phyloP scores from a whole-genome alignment of 768 basidiomycete species.

The Tulasnella calospora region DNA sequence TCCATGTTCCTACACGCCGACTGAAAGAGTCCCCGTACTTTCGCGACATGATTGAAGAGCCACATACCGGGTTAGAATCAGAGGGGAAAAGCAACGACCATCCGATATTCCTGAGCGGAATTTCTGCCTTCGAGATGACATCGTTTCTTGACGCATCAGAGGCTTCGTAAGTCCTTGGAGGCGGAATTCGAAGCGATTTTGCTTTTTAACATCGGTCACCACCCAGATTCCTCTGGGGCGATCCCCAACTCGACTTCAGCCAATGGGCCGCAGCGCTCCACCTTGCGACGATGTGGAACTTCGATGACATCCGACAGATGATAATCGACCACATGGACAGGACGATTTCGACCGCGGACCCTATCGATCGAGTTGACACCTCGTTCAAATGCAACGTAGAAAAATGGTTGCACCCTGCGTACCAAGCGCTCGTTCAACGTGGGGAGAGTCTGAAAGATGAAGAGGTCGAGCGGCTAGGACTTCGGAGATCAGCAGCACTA shows the following conservation, averaged over 20 bases:
- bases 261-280: slow-evolving; percentile 9
- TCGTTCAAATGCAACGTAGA: slow-evolving; percentile 16
- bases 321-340: not conserved
- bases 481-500: not conserved
- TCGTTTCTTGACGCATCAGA: not conserved
- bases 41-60: not conserved
- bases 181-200: too few species aligned
- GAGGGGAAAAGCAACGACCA: not conserved
- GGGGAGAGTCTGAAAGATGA: not conserved
- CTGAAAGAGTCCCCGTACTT: not conserved
- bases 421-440: not conserved
- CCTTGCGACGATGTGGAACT: slow-evolving; percentile 22
- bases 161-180: not conserved
- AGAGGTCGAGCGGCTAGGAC: not conserved
- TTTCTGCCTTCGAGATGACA: slow-evolving; percentile 14
- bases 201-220: too few species aligned
- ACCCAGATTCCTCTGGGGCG: not conserved
- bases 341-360: not conserved
- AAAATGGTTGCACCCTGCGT: slow-evolving; percentile 19
- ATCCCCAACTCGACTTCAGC: not conserved
- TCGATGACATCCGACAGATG: slow-evolving; percentile 12
- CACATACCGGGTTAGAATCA: not conserved
- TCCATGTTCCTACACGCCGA: not conserved
- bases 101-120: not conserved
- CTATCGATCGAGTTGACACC: not conserved